phyloP scores from a whole-genome alignment of 2,329 filamentous ascomycete genomes.

The Aureobasidium sp. region DNA sequence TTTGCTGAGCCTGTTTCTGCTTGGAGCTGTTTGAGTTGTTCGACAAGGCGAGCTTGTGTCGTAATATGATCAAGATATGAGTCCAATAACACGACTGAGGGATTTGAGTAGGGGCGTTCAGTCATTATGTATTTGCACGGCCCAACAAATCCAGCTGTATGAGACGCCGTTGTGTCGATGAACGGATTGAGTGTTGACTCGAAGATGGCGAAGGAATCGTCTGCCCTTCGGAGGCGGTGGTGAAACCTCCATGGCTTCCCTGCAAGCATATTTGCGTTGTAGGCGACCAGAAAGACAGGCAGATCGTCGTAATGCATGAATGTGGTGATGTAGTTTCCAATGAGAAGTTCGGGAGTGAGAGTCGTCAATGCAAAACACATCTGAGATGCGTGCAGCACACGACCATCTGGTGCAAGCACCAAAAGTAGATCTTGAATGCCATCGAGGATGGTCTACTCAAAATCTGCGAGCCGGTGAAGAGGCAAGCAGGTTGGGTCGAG shows the following conservation, averaged over 20 bases:
- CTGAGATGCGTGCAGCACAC: background rate
- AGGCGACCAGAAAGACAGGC: background rate
- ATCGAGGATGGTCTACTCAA: background rate
- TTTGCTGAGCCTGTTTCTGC: background rate
- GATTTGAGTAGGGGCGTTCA: background rate
- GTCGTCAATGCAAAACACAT: background rate
- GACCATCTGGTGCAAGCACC: background rate
- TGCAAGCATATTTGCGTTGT: background rate
- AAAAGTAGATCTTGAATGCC: background rate
- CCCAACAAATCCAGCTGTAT: background rate
- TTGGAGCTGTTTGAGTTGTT: background rate
- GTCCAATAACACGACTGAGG: background rate
- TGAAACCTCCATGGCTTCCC: background rate
- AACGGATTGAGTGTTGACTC: background rate
- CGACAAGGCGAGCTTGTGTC: background rate
- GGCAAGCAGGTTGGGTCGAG: too few species aligned
- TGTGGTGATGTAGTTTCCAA: background rate
- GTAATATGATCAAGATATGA: background rate
- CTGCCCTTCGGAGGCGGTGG: background rate
- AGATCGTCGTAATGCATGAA: background rate
- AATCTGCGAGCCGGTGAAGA: too few species aligned
- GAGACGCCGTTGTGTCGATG: background rate
- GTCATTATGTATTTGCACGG: background rate
- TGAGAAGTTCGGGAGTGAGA: background rate
- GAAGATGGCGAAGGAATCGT: background rate